A percentile compares a stretch with the other conserved stretches of the same genome.
phyloP scores from a whole-genome alignment of 1,284 basidiomycete species.

The Tilletia walkeri region DNA sequence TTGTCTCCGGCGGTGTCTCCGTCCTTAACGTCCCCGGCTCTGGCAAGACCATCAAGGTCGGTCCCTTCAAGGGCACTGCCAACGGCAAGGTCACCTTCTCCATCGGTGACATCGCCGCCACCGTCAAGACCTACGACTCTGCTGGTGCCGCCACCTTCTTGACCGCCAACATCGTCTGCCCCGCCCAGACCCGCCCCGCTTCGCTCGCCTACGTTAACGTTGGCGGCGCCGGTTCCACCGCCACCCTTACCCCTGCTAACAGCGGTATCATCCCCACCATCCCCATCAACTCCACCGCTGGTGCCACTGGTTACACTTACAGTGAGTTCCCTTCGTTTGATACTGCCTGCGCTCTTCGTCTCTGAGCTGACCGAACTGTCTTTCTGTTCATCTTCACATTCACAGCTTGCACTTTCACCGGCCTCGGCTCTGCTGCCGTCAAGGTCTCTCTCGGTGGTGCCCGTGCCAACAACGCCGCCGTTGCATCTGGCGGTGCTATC shows the following conservation, averaged over 20 bases:
- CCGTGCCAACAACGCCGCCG: slow-evolving; percentile 9
- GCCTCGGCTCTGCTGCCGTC: slow-evolving; percentile 3
- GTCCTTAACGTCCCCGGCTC: slow-evolving; percentile 2
- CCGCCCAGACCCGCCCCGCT: slow-evolving; percentile 11
- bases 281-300: slow-evolving; percentile 15
- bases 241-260: slow-evolving; percentile 12
- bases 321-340: background rate
- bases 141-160: slow-evolving; percentile 5
- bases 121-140: slow-evolving; percentile 1
- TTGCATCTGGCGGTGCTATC: slow-evolving; percentile 8
- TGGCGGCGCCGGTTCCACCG: slow-evolving; percentile 2
- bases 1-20: slow-evolving; percentile 14
- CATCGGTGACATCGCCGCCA: slow-evolving; percentile 6
- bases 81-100: slow-evolving; percentile 3
- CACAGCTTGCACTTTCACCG: slow-evolving; percentile 13
- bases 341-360: no score
- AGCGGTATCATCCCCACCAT: slow-evolving; percentile 5
- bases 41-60: slow-evolving; percentile 15
- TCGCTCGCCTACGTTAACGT: slow-evolving; percentile 13
- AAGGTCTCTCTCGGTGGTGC: slow-evolving; percentile 13
- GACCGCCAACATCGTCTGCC: slow-evolving; percentile 13
- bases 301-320: slow-evolving; percentile 16
- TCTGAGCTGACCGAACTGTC: no score
- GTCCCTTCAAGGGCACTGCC: slow-evolving; percentile 16
- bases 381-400: no score